A percentile compares a stretch with the other conserved stretches of the same genome.
phyloP scores from a whole-genome alignment of 1,284 basidiomycete genomes.

The Trichosporon faecale region DNA sequence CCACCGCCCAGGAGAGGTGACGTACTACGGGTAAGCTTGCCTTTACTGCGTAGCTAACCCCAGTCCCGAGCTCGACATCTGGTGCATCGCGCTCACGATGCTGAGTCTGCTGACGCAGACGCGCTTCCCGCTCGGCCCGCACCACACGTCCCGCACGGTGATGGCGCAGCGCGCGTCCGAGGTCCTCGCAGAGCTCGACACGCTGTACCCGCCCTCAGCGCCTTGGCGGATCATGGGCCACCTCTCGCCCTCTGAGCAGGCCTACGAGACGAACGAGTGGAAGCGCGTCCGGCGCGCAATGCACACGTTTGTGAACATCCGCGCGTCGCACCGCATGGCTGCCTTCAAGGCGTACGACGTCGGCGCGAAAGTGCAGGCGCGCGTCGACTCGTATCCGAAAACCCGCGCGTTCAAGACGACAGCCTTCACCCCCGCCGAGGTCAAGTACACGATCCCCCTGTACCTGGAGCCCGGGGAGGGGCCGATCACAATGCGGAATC shows the following conservation, averaged over 20 bases:
- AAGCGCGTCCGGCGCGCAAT: slow-evolving; percentile 51
- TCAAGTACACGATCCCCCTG: slow-evolving; percentile 55
- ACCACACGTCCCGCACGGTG: slow-evolving; percentile 53
- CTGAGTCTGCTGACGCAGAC: slow-evolving; percentile 55
- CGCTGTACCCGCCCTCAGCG: slow-evolving; percentile 40
- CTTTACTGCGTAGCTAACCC: slow-evolving; percentile 23
- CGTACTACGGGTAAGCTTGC: slow-evolving; percentile 52
- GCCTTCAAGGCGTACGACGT: slow-evolving; percentile 52
- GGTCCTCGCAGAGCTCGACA: slow-evolving; percentile 52
- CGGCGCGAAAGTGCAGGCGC: slow-evolving; percentile 30
- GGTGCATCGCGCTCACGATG: slow-evolving; percentile 59
- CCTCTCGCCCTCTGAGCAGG: slow-evolving; percentile 26
- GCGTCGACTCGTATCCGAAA: slow-evolving; percentile 29
- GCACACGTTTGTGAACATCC: slow-evolving; percentile 54
- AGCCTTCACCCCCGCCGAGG: slow-evolving; percentile 53
- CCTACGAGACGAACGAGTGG: slow-evolving; percentile 38
- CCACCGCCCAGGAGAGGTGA: slow-evolving; percentile 55
- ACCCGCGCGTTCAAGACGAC: slow-evolving; percentile 55
- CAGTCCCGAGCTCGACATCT: slow-evolving; percentile 60
- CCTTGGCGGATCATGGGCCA: slow-evolving; percentile 33
- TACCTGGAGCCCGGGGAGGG: slow-evolving; percentile 28
- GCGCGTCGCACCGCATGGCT: slow-evolving; percentile 54
- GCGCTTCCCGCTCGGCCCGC: slow-evolving; percentile 57
- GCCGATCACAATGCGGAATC: slow-evolving; percentile 47
- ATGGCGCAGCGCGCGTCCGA: slow-evolving; percentile 55